phyloP scores from a whole-genome alignment of 2,329 filamentous ascomycete genomes.

The Xylaria sp. region DNA sequence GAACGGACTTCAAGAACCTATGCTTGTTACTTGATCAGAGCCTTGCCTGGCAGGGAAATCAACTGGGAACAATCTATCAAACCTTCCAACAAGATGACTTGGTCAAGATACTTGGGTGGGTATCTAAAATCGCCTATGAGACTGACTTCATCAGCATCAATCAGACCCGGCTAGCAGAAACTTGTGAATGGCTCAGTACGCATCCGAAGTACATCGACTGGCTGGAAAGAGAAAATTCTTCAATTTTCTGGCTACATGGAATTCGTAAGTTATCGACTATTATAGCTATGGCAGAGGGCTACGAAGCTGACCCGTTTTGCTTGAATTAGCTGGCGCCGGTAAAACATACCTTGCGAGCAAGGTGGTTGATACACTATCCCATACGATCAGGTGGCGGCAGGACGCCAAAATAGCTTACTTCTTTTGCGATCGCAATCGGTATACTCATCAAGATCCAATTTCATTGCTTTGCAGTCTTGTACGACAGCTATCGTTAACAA shows the following conservation, averaged over 20 bases:
- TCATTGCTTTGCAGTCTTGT: slow-evolving; percentile 20
- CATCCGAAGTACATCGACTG: slow-evolving; percentile 18
- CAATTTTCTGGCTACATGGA: slow-evolving; percentile 24
- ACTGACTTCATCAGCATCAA: slow-evolving; percentile 4
- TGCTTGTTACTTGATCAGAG: not conserved
- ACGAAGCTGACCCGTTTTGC: not conserved
- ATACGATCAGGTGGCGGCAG: slow-evolving; percentile 10
- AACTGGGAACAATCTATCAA: not conserved
- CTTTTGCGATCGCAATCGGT: slow-evolving; percentile 21
- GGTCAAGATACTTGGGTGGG: slow-evolving; percentile 14
- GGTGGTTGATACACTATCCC: slow-evolving; percentile 14
- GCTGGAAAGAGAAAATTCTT: slow-evolving; percentile 9
- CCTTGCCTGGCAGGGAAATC: slow-evolving; percentile 4
- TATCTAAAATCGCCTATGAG: slow-evolving; percentile 16
- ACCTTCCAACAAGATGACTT: slow-evolving; percentile 1
- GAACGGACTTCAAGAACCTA: not conserved
- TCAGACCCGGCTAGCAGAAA: not conserved
- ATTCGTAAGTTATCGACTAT: slow-evolving; percentile 13
- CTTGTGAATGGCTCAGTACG: slow-evolving; percentile 16
- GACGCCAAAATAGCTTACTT: slow-evolving; percentile 12
- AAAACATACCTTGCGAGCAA: slow-evolving; percentile 19
- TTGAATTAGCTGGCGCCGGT: slow-evolving; percentile 16
- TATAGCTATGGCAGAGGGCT: not conserved
- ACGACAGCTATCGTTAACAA: slow-evolving; percentile 13
- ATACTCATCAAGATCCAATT: slow-evolving; percentile 16